phyloP scores from a whole-genome alignment of 169 alveolate species.

The Babesia gibsoni region DNA sequence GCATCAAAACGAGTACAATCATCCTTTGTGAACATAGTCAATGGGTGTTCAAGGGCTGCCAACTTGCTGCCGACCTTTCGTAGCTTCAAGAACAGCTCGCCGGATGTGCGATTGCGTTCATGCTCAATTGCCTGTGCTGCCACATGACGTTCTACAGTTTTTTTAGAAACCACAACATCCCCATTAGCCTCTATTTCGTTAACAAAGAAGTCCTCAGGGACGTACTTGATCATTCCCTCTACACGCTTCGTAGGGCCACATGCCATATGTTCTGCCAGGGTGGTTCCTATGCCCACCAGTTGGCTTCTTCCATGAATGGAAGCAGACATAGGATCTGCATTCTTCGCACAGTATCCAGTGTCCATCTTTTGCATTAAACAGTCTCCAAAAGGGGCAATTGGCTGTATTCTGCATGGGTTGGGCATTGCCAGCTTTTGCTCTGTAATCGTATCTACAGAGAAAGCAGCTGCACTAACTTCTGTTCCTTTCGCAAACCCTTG shows the following conservation, averaged over 20 bases:
- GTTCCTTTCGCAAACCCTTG: no score
- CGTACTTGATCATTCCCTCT: conserved; percentile 39
- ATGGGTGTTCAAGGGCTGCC: conserved; percentile 35
- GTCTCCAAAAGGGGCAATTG: no score
- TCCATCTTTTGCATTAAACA: no score
- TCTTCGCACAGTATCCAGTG: no score
- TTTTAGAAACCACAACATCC: conserved; percentile 4
- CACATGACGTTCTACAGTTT: not conserved
- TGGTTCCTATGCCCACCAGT: conserved; percentile 47
- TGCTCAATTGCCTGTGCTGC: conserved; percentile 30
- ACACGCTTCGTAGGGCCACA: conserved; percentile 29
- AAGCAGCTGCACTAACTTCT: no score
- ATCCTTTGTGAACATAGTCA: conserved; percentile 21
- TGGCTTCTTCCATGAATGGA: conserved; percentile 20
- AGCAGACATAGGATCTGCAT: no score
- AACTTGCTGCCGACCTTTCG: conserved; percentile 25
- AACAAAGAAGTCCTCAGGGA: conserved; percentile 54
- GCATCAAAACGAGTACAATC: conserved; percentile 28
- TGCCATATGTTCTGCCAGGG: conserved; percentile 43
- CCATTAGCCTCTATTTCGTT: conserved; percentile 58
- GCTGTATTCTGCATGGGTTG: no score
- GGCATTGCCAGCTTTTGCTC: no score
- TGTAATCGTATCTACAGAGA: no score
- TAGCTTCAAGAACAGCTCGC: conserved; percentile 27
- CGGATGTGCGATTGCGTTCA: conserved; percentile 19